Evolutionary conservation across 352 stramenopile genomes (phyloP).

Genomic region (Globisporangium canariense): DNA sequence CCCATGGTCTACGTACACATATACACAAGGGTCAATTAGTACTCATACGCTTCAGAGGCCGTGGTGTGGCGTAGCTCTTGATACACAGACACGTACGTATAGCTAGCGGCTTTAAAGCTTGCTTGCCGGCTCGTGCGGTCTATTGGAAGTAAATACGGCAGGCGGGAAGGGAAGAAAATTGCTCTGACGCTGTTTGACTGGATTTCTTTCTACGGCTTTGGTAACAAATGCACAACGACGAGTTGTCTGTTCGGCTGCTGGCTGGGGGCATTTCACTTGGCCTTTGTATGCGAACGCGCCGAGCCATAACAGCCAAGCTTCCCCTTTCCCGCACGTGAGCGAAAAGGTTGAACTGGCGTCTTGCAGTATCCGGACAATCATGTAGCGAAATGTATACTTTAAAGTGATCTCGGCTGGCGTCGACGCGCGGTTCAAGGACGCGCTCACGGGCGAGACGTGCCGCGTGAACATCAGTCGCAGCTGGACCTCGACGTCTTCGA

Average conservation of each 20-base stretch:
- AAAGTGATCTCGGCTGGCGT: not conserved
- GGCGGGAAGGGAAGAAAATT: not conserved
- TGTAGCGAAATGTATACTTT: not conserved
- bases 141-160: conserved; percentile 12
- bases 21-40: not conserved
- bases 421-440: conserved; percentile 16
- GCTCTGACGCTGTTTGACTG: not conserved
- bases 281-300: not conserved
- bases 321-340: not conserved
- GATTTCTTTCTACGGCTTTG: not conserved
- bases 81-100: not conserved
- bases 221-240: not conserved
- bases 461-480: conserved; percentile 18
- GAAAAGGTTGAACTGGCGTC: conserved; percentile 5
- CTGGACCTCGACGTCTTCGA: not conserved
- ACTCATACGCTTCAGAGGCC: not conserved
- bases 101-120: not conserved
- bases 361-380: not conserved
- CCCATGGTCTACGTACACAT: conserved; percentile 10
- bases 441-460: conserved; percentile 10
- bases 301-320: not conserved
- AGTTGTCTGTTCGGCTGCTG: not conserved
- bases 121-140: not conserved
- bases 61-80: not conserved
- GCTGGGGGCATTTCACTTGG: not conserved